A percentile compares a stretch with the other conserved stretches of the same genome.
These are phyloP conservation scores for Nemania serpens DNA, from an alignment of 2,329 filamentous ascomycete genomes.

Conservation along the genomic window DNA sequence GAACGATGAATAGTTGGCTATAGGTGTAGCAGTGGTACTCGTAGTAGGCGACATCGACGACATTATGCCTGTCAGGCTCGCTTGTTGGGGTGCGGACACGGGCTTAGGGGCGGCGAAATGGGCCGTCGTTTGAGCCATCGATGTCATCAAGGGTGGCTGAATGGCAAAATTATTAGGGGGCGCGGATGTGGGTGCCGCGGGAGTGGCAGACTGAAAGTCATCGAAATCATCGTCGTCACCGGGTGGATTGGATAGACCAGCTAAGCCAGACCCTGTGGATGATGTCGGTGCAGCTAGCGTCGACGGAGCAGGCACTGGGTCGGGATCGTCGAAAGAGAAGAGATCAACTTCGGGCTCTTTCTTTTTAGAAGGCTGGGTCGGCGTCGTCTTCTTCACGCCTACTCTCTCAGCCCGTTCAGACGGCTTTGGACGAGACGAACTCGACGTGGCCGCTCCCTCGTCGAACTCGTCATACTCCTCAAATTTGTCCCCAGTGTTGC, in stretches of 20 bases:
- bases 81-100: constrained; percentile 79
- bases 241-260: constrained; percentile 50
- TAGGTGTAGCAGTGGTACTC: constrained; percentile 59
- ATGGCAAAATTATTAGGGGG: constrained; percentile 51
- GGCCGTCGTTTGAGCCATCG: constrained; percentile 59
- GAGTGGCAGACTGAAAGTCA: constrained; percentile 89
- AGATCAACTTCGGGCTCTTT: constrained; percentile 91
- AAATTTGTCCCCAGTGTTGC: constrained; percentile 73
- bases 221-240: constrained; percentile 92
- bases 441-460: constrained; percentile 65
- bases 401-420: constrained; percentile 48
- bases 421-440: constrained; percentile 58
- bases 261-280: constrained; percentile 53
- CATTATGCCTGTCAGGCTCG: constrained; percentile 80
- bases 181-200: constrained; percentile 53
- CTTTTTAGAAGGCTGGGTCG: constrained; percentile 69
- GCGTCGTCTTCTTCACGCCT: constrained; percentile 58
- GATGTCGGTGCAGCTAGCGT: constrained; percentile 48
- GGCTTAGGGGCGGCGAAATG: constrained; percentile 85
- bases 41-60: constrained; percentile 79
- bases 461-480: constrained; percentile 98
- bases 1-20: constrained; percentile 68
- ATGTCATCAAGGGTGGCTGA: constrained; percentile 54
- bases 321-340: constrained; percentile 86
- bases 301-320: constrained; percentile 49